Conservation (phyloP, 1,284 basidiomycete genomes). For the Fomitopsis betulina region DNA sequence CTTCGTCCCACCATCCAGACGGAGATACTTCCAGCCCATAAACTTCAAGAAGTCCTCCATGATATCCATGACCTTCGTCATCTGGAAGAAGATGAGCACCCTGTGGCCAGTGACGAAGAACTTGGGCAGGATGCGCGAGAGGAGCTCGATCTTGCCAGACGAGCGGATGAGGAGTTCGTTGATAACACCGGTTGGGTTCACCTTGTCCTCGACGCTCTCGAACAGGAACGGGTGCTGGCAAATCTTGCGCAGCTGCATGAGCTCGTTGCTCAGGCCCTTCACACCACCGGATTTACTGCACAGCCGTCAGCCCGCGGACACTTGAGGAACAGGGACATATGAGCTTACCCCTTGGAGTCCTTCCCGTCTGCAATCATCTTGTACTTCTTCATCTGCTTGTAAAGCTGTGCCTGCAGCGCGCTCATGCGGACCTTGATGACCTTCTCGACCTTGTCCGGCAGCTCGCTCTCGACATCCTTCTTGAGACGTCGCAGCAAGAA, state of each 20-base stretch:
- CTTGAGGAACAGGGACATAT: background rate
- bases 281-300: slow-evolving; percentile 69
- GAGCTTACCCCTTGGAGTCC: slow-evolving; percentile 63
- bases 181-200: slow-evolving; percentile 78
- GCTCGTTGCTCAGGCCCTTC: slow-evolving; percentile 91
- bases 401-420: slow-evolving; percentile 89
- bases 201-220: slow-evolving; percentile 89
- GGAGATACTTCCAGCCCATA: slow-evolving; percentile 88
- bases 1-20: slow-evolving; percentile 97
- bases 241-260: slow-evolving; percentile 99
- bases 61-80: slow-evolving; percentile 99
- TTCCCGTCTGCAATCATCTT: slow-evolving; percentile 94
- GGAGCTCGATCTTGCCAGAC: slow-evolving; percentile 94
- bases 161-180: slow-evolving; percentile 87
- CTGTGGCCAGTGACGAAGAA: slow-evolving; percentile 92
- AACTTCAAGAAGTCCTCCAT: slow-evolving; percentile 97
- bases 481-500: slow-evolving; percentile 96
- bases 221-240: slow-evolving; percentile 98
- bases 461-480: slow-evolving; percentile 97
- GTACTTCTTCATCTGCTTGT: slow-evolving; percentile 97
- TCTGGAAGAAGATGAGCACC: slow-evolving; percentile 99
- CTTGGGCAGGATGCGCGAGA: slow-evolving; percentile 92
- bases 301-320: background rate
- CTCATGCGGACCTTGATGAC: slow-evolving; percentile 99
- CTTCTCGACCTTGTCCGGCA: slow-evolving; percentile 99